Evolutionary conservation across 2,329 filamentous ascomycete species (phyloP).

Genomic region (Septoria petroselini): DNA sequence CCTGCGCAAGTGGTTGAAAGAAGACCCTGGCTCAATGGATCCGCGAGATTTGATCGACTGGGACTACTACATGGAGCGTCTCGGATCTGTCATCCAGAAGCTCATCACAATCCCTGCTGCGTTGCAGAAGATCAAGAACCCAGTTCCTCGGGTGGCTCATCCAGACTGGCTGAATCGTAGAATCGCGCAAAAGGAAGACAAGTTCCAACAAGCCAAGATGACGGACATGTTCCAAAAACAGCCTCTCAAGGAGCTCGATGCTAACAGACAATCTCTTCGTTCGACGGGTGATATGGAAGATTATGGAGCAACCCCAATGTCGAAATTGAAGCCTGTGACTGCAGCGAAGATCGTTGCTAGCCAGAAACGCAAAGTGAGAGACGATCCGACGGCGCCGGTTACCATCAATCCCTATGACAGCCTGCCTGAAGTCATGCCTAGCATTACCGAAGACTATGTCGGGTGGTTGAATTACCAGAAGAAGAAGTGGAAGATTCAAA

Average conservation of each 20-base stretch:
- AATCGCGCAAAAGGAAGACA: constrained; percentile 94
- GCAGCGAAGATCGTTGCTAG: constrained; percentile 34
- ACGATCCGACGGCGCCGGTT: constrained; percentile 48
- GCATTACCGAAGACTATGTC: constrained; percentile 78
- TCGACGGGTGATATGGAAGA: constrained; percentile 54
- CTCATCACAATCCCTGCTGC: constrained; percentile 97
- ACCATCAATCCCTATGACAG: constrained; percentile 74
- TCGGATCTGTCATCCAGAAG: constrained; percentile 97
- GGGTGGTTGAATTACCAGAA: constrained; percentile 94
- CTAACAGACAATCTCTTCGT: constrained; percentile 59
- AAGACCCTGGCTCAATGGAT: constrained; percentile 88
- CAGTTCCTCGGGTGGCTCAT: constrained; percentile 87
- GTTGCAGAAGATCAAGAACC: constrained; percentile 90
- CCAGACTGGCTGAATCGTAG: constrained; percentile 94
- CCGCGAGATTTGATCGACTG: constrained; percentile 88
- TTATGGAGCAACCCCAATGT: constrained; percentile 39
- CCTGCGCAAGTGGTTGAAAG: constrained; percentile 90
- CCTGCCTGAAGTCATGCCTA: constrained; percentile 79
- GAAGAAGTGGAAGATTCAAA: constrained; percentile 98
- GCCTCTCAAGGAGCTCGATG: constrained; percentile 69
- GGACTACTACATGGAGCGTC: constrained; percentile 93
- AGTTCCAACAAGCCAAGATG: constrained; percentile 97
- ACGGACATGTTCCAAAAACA: constrained; percentile 81
- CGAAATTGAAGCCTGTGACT: constrained; percentile 48
- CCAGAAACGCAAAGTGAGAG: constrained; percentile 50